A percentile compares a stretch with the other conserved stretches of the same genome.
Evolutionary conservation across 1,284 basidiomycete species (phyloP).

Genomic region (Papiliotrema nemorosa): DNA sequence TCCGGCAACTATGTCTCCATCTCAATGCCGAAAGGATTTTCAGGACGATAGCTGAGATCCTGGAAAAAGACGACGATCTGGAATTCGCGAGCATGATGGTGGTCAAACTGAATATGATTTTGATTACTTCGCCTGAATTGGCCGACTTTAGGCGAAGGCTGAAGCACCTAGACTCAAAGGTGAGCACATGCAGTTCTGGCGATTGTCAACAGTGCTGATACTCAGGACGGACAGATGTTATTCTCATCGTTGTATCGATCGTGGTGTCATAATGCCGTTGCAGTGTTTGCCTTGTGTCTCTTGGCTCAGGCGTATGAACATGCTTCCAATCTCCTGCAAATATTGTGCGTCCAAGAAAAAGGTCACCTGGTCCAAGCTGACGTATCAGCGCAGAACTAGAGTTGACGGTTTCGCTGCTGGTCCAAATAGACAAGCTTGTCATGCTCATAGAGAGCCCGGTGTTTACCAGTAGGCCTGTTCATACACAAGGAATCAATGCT

Average conservation of each 20-base stretch:
- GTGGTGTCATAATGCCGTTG: constrained; percentile 98
- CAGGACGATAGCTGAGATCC: constrained; percentile 88
- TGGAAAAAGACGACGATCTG: constrained; percentile 97
- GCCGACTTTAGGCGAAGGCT: constrained; percentile 87
- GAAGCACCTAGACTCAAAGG: constrained; percentile 90
- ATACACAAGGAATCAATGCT: no score
- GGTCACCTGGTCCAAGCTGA: not conserved
- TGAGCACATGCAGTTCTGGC: no score
- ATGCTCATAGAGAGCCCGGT: constrained; percentile 97
- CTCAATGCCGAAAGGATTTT: constrained; percentile 96
- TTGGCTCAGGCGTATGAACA: constrained; percentile 98
- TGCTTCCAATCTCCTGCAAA: constrained; percentile 92
- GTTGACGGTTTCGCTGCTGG: constrained; percentile 87
- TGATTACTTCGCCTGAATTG: constrained; percentile 94
- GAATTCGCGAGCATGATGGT: constrained; percentile 97
- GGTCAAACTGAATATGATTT: constrained; percentile 92
- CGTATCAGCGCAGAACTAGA: constrained; percentile 83
- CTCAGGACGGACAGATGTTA: constrained; percentile 83
- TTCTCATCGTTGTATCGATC: constrained; percentile 92
- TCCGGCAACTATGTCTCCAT: constrained; percentile 89
- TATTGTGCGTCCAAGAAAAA: constrained; percentile 64
- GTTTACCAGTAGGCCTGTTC: constrained; percentile 86
- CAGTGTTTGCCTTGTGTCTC: constrained; percentile 92
- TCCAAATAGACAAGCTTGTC: constrained; percentile 97
- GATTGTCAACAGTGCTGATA: not conserved